Conservation (phyloP, 1,284 basidiomycete species). For the Ceratobasidium sp. region DNA sequence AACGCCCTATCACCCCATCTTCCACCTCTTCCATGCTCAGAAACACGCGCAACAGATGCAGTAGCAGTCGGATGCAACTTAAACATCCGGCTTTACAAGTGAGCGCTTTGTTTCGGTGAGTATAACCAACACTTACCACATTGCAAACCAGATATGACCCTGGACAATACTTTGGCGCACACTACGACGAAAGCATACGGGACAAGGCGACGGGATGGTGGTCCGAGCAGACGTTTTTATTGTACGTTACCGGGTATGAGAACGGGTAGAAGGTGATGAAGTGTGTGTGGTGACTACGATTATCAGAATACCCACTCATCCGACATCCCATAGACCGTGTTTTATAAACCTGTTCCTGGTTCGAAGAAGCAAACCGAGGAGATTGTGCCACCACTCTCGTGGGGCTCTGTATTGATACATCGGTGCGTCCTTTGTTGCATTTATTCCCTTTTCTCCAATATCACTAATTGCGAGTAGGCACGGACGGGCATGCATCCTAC, state of each 20-base stretch:
- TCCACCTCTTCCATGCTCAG: slow-evolving; percentile 61
- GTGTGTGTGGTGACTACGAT: slow-evolving; percentile 50
- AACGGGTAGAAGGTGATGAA: slow-evolving; percentile 82
- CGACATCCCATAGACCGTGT: slow-evolving; percentile 68
- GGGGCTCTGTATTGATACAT: slow-evolving; percentile 76
- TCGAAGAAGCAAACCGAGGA: slow-evolving; percentile 54
- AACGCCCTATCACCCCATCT: slow-evolving; percentile 64
- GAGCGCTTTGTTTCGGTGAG: slow-evolving; percentile 58
- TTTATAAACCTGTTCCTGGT: slow-evolving; percentile 64
- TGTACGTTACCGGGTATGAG: slow-evolving; percentile 76
- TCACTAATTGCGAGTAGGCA: slow-evolving; percentile 57
- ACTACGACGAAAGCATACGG: slow-evolving; percentile 77
- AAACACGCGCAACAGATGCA: slow-evolving; percentile 28
- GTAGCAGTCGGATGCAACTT: slow-evolving; percentile 60
- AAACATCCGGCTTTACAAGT: slow-evolving; percentile 70
- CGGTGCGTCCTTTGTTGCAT: slow-evolving; percentile 56
- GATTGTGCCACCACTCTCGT: slow-evolving; percentile 65
- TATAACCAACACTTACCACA: no score
- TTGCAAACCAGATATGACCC: slow-evolving; percentile 69
- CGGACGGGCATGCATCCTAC: slow-evolving; percentile 75
- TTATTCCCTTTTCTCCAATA: background rate
- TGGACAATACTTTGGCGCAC: slow-evolving; percentile 72
- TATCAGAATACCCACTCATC: no score
- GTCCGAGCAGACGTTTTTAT: slow-evolving; percentile 81
- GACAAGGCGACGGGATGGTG: slow-evolving; percentile 45